These are phyloP conservation scores for Boletales sp. DNA, from an alignment of 768 basidiomycete species.

Conservation along the genomic window DNA sequence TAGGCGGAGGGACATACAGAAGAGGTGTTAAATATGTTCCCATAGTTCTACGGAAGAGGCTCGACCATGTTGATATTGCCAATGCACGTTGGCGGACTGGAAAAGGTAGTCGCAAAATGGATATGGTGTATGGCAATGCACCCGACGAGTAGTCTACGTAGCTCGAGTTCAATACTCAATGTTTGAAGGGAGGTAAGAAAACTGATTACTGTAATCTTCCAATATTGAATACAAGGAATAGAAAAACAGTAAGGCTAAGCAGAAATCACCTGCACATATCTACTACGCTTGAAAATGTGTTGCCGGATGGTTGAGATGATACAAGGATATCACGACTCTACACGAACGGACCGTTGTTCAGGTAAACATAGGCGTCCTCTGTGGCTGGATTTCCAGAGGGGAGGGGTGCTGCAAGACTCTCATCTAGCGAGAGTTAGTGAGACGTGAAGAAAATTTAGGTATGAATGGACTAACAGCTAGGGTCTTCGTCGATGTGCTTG, in stretches of 20 bases:
- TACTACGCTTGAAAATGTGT: slow-evolving; percentile 1
- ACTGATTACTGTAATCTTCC: slow-evolving; percentile 9
- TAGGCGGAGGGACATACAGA: slow-evolving; percentile 69
- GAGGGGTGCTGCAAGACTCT: slow-evolving; percentile 51
- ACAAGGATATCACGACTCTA: slow-evolving; percentile 12
- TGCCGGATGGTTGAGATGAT: not conserved
- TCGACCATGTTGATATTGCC: slow-evolving; percentile 66
- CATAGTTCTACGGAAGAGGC: slow-evolving; percentile 60
- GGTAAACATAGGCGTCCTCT: slow-evolving; percentile 76
- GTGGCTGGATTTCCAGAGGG: slow-evolving; percentile 63
- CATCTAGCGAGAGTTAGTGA: slow-evolving; percentile 37
- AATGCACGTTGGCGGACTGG: slow-evolving; percentile 80
- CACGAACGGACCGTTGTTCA: slow-evolving; percentile 45
- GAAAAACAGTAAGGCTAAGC: slow-evolving; percentile 13
- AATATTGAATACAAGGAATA: slow-evolving; percentile 11
- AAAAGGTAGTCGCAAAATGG: slow-evolving; percentile 49
- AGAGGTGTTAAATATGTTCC: slow-evolving; percentile 62
- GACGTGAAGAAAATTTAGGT: not conserved
- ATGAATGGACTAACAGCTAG: slow-evolving; percentile 55
- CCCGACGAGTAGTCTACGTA: no score
- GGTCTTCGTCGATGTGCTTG: slow-evolving; percentile 61
- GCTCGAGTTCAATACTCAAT: not conserved
- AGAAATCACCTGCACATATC: slow-evolving; percentile 11
- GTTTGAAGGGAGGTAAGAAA: not conserved
- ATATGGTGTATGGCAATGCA: not conserved